phyloP scores from a whole-genome alignment of 495 filamentous ascomycete genomes.

The Penicillium paxilli region DNA sequence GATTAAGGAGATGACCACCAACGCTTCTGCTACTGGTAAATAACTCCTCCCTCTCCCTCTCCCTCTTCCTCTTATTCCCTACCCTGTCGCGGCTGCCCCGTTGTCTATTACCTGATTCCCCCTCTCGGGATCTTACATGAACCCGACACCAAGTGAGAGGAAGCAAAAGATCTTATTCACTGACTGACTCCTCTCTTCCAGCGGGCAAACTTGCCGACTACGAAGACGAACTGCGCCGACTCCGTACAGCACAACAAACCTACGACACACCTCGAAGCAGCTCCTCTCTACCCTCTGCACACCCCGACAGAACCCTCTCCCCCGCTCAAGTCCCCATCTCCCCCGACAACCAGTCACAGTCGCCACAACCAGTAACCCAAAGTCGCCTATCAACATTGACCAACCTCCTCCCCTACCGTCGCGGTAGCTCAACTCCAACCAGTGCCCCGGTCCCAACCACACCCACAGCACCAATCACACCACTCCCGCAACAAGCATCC shows the following conservation, averaged over 20 bases:
- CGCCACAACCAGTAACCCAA: slow-evolving; percentile 33
- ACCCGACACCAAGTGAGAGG: too few species aligned
- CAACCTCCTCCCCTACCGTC: slow-evolving; percentile 63
- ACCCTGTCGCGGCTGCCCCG: too few species aligned
- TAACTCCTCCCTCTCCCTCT: background rate
- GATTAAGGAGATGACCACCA: slow-evolving; percentile 68
- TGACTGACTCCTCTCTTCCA: slow-evolving; percentile 24
- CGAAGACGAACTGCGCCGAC: slow-evolving; percentile 79
- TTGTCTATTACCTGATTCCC: too few species aligned
- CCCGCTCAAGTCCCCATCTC: slow-evolving; percentile 23
- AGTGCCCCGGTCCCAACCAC: slow-evolving; percentile 14
- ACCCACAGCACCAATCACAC: slow-evolving; percentile 3
- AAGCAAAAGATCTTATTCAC: too few species aligned
- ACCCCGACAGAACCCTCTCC: slow-evolving; percentile 22
- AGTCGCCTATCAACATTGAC: slow-evolving; percentile 59
- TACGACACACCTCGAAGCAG: slow-evolving; percentile 28
- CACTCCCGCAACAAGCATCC: slow-evolving; percentile 15
- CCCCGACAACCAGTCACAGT: slow-evolving; percentile 37
- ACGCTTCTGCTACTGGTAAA: slow-evolving; percentile 75
- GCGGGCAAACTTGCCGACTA: slow-evolving; percentile 87
- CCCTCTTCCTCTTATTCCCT: too few species aligned
- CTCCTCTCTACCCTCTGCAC: slow-evolving; percentile 34
- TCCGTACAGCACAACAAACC: slow-evolving; percentile 49
- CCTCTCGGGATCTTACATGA: too few species aligned
- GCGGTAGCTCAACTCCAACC: slow-evolving; percentile 38